Evolutionary conservation across 345 rosid species (phyloP).

Genomic region (Sonneratia caseolaris): DNA sequence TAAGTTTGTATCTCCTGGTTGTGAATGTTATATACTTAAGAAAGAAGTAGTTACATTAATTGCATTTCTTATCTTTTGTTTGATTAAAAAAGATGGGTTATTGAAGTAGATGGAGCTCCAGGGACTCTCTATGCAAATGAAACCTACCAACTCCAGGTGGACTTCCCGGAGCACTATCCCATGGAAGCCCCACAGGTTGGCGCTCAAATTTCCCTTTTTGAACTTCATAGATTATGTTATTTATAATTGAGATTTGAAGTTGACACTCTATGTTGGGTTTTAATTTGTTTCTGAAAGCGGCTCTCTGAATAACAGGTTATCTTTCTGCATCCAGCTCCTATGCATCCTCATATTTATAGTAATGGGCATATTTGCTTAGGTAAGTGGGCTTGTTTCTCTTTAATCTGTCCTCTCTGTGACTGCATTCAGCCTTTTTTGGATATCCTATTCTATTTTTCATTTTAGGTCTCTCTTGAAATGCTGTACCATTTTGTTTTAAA

Average conservation of each 20-base stretch:
- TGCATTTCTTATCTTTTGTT: background rate
- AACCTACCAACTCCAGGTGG: slow-evolving; percentile 92
- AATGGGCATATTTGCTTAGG: slow-evolving; percentile 98
- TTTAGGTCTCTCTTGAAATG: background rate
- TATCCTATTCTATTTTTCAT: background rate
- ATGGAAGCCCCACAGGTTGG: slow-evolving; percentile 97
- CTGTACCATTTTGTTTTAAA: background rate
- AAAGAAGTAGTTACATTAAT: background rate
- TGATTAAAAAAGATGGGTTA: slow-evolving; percentile 52
- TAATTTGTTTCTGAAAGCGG: background rate
- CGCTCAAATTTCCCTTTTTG: background rate
- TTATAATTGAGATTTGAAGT: background rate
- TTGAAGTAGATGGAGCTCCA: slow-evolving; percentile 82
- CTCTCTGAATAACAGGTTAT: slow-evolving; percentile 41
- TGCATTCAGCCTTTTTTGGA: background rate
- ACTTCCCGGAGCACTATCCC: slow-evolving; percentile 96
- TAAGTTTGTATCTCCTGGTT: background rate
- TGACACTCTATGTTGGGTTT: background rate
- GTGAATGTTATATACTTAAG: background rate
- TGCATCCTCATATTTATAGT: slow-evolving; percentile 95
- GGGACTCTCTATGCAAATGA: slow-evolving; percentile 83
- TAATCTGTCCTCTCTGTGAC: background rate
- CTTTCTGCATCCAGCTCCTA: slow-evolving; percentile 81
- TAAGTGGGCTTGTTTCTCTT: slow-evolving; percentile 17
- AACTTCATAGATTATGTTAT: background rate